These are phyloP conservation scores for Hansenula lynferdii DNA, from an alignment of 1,139 yeast genomes.

Conservation along the genomic window DNA sequence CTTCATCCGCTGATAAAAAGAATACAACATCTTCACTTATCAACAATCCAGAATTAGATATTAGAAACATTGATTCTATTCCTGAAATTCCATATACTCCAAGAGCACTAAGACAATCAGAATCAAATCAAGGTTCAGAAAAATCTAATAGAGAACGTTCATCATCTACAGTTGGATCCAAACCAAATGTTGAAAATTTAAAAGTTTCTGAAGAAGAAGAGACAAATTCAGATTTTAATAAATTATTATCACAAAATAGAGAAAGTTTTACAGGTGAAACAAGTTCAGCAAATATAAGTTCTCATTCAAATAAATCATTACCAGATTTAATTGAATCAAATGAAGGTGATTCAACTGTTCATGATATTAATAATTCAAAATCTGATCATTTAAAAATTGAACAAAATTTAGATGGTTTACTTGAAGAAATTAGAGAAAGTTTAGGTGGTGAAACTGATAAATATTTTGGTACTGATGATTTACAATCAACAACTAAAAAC, in stretches of 20 bases:
- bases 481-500: neutral
- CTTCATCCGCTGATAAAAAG: neutral
- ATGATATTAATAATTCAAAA: no score
- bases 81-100: slow-evolving; percentile 21
- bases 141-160: neutral
- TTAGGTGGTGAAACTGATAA: slow-evolving; percentile 7
- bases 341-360: slow-evolving; percentile 13
- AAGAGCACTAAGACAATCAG: slow-evolving; percentile 10
- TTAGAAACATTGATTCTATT: slow-evolving; percentile 9
- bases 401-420: slow-evolving; percentile 14
- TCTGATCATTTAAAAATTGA: slow-evolving; percentile 4
- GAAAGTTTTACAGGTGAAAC: slow-evolving; percentile 12
- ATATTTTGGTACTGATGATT: slow-evolving; percentile 5
- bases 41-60: slow-evolving; percentile 10
- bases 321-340: slow-evolving; percentile 6
- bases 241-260: slow-evolving; percentile 5
- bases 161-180: slow-evolving; percentile 3
- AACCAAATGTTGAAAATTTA: neutral
- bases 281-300: neutral
- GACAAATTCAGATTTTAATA: neutral
- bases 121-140: slow-evolving; percentile 2
- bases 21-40: neutral
- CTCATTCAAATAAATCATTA: neutral
- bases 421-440: slow-evolving; percentile 20
- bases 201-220: neutral